Base-by-base conservation (phyloP, 1,139 yeast genomes). In the Ogataea hybrid region DNA sequence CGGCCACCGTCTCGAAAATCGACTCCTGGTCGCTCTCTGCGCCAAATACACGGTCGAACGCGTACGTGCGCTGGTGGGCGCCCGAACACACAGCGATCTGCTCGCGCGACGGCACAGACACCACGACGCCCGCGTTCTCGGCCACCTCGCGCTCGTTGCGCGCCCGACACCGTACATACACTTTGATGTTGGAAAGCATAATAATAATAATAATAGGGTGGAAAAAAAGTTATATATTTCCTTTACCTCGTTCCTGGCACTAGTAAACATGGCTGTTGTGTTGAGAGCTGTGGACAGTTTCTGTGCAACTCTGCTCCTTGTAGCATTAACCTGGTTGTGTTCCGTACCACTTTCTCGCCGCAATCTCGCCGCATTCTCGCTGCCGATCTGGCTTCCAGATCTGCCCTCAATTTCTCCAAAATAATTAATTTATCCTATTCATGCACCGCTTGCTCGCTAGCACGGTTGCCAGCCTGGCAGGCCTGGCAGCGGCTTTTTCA, bases 1-100 rank as follows among this genome's bases (percentile, higher is more conserved):
- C n/a, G n/a, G n/a, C n/a, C n/a, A n/a, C n/a, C n/a, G n/a, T n/a
- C n/a, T n/a, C n/a, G n/a, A n/a, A 84, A 2, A 84, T 53, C 9
- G 71, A 58, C 38, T 67, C 61, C 59, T 84, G 92, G 52, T 79
- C 84, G 1, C 86, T 79, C 43, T 75, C 77, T 1, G 89, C 79
- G 0, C 92, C 92, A 59, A 79, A 84, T 0, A 81, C 86, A 51
- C 79, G 80, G 58, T 84, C 92, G 38, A 84, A 80, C 17, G 71
- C 70, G 56, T 80, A 84, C 8, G 48, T 68, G 15, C 50, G 42
- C 8, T 63, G 54, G 25, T 35, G 42, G 14, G 41, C 44, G 8
- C 50, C 49, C 5, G 58, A 39, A 27, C 51, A 54, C 11, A 54
- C 32, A 7, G 44, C 42, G 27, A 57, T 58, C 23, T 54, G 57